A percentile compares a stretch with the other conserved stretches of the same genome.
Conservation (phyloP, 2,329 filamentous ascomycete species). For the Catunica adiposa region DNA sequence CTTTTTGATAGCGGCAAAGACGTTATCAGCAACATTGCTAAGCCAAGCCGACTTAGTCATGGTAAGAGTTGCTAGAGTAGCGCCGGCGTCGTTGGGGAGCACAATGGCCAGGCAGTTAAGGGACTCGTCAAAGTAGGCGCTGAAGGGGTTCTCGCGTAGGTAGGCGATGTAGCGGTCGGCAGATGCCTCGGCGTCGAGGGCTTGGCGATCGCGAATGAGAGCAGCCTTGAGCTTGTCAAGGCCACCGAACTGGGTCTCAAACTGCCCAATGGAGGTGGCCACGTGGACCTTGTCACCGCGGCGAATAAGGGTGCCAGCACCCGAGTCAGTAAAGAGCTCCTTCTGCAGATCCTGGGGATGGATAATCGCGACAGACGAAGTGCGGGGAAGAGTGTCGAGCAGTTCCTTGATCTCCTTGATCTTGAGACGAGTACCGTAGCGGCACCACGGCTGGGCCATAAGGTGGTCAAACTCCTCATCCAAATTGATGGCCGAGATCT, state of each 20-base stretch:
- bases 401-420: conserved; percentile 96
- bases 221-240: conserved; percentile 63
- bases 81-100: conserved; percentile 54
- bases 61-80: conserved; percentile 76
- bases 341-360: conserved; percentile 91
- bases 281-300: conserved; percentile 78
- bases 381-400: conserved; percentile 71
- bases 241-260: conserved; percentile 38
- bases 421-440: conserved; percentile 87
- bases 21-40: conserved; percentile 86
- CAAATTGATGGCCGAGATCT: conserved; percentile 93
- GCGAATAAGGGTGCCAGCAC: conserved; percentile 82
- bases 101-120: conserved; percentile 90
- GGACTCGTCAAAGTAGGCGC: conserved; percentile 83
- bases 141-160: conserved; percentile 63
- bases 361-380: conserved; percentile 92
- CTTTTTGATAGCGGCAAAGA: conserved; percentile 85
- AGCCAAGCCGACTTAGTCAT: conserved; percentile 93
- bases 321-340: conserved; percentile 90
- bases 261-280: conserved; percentile 52
- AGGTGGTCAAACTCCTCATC: conserved; percentile 90
- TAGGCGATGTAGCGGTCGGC: conserved; percentile 77
- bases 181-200: conserved; percentile 63
- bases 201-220: conserved; percentile 64
- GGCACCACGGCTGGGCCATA: conserved; percentile 89